phyloP scores from a whole-genome alignment of 73 alveolate species.

The Stentor roeselii region DNA sequence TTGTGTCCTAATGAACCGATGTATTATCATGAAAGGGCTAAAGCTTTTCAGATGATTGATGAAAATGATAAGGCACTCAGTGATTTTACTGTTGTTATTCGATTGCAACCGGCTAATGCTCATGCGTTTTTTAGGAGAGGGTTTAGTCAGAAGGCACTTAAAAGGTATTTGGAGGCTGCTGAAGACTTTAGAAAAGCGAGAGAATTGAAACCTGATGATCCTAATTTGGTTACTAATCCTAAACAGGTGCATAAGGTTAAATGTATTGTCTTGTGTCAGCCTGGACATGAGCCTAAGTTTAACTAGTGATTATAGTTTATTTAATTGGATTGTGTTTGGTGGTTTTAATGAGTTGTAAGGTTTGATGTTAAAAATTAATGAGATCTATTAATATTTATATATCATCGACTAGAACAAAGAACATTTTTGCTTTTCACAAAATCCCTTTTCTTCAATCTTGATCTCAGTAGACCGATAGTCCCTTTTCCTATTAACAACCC shows the following conservation, averaged over 20 bases:
- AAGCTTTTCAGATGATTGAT: constrained; percentile 75
- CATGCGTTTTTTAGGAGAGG: constrained; percentile 93
- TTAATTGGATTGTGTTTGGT: too few species aligned
- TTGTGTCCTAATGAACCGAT: constrained; percentile 51
- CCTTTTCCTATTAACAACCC: too few species aligned
- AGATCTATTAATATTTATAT: background rate
- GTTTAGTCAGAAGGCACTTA: constrained; percentile 72
- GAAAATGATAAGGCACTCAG: constrained; percentile 69
- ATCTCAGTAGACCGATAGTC: too few species aligned
- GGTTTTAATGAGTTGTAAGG: too few species aligned
- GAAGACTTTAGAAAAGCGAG: constrained; percentile 88
- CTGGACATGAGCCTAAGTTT: constrained; percentile 81
- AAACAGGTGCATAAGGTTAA: constrained; percentile 67
- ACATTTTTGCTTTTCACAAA: too few species aligned
- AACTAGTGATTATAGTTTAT: background rate
- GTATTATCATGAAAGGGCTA: constrained; percentile 90
- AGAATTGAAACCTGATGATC: constrained; percentile 72
- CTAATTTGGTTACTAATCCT: constrained; percentile 68
- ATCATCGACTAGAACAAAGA: background rate
- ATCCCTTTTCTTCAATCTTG: too few species aligned
- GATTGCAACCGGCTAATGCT: constrained; percentile 81
- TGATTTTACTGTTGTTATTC: constrained; percentile 72
- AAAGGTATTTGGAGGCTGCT: constrained; percentile 72
- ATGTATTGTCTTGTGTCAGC: constrained; percentile 80
- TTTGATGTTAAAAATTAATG: too few species aligned